Evolutionary conservation across 78 protist genomes (phyloP), one percentile per base, ranked within the genome.

Genomic region (Bodo saltans): DNA sequence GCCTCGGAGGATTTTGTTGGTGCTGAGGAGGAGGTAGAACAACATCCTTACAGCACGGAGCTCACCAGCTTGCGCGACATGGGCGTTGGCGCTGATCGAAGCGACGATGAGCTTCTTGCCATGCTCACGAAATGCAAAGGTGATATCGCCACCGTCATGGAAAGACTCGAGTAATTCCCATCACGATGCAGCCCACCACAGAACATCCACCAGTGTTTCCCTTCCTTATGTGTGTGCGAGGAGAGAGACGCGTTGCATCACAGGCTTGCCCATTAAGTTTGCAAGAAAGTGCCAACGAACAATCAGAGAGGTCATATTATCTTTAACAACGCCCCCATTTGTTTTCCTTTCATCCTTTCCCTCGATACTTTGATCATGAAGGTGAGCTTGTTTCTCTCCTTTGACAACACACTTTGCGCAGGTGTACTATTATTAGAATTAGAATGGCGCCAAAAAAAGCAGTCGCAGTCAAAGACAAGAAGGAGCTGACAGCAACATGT

Each of bases 1-100:
- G 81, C 12, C 8, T 8, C 12, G 41, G 81, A 76, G n/a, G 29
- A 74, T 29, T 40, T 27, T 12, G 75, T 29, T 35, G 79, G 35
- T 21, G 81, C 35, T 1, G 81, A 76, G n/a, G 81, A 76, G 25
- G 81, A 76, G 34, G 35, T 2, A 29, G 3, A 23, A 25, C 25
- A 1, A 2, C 69, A 76, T 17, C 81, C 12, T 25, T 76, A 37
- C 81, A 1, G 38, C 69, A 17, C 3, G 11, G 81, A 76, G 69
- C 67, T 76, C 40, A 67, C 67, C 67, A 47, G 42, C 41, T 28
- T 76, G 34, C 40, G 52, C 34, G 67, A 28, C 29, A 76, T 76
- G 81, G 81, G 81, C 40, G 34, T 76, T 17, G 60, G 60, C n/a
- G 60, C 60, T 8, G 60, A 47, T 17, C 60, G 8, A 8, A 47